These are phyloP conservation scores for Austropuccinia psidii DNA, from an alignment of 1,284 basidiomycete species.

Conservation along the genomic window DNA sequence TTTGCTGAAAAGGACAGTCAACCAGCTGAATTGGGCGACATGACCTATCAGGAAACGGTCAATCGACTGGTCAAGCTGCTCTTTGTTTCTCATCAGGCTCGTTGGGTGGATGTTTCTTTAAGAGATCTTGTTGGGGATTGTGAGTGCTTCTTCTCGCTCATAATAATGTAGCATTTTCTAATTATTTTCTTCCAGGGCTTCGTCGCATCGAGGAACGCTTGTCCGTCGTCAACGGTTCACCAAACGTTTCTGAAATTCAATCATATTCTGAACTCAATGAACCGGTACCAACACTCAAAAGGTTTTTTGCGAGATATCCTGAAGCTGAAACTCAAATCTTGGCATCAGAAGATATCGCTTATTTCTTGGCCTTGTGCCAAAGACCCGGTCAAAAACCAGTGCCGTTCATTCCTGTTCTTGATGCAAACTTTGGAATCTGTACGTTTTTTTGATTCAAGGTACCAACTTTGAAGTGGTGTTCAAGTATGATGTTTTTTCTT, in stretches of 20 bases:
- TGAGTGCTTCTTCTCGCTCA: too few relatives aligned
- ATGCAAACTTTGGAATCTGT: constrained; percentile 89
- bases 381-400: constrained; percentile 95
- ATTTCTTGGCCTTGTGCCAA: constrained; percentile 89
- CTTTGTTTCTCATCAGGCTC: constrained; percentile 80
- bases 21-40: constrained; percentile 74
- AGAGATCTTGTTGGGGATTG: constrained; percentile 83
- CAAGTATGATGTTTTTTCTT: background rate
- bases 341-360: constrained; percentile 89
- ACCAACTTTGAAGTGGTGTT: too few relatives aligned
- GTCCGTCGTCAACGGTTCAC: constrained; percentile 74
- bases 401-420: constrained; percentile 96
- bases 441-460: too few relatives aligned
- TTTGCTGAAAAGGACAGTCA: constrained; percentile 92
- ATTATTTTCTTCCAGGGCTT: constrained; percentile 5
- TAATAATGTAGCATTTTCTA: too few relatives aligned
- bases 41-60: constrained; percentile 97
- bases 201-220: constrained; percentile 79
- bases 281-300: constrained; percentile 65
- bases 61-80: constrained; percentile 84
- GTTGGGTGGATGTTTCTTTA: constrained; percentile 91
- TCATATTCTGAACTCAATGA: constrained; percentile 77
- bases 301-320: constrained; percentile 76
- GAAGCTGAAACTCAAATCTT: constrained; percentile 75
- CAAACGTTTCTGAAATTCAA: constrained; percentile 78